Conservation (phyloP, 2,329 filamentous ascomycete genomes). For the Ophiostoma perfectum region DNA sequence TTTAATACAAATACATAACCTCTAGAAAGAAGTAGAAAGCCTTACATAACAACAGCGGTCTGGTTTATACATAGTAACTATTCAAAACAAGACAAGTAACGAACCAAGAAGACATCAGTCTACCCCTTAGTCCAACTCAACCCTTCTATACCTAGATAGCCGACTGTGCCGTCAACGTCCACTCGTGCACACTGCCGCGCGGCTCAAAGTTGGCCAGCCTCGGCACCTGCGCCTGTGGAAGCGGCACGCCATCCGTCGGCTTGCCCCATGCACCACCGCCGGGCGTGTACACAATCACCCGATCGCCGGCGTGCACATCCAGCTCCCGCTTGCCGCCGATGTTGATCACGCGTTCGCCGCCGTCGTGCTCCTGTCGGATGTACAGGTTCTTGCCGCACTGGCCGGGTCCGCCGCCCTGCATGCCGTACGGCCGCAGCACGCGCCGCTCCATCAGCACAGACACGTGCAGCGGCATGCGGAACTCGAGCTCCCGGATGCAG, state of each 20-base stretch:
- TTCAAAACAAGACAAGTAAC: no score
- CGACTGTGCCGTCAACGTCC: neutral
- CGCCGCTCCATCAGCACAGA: constrained; percentile 36
- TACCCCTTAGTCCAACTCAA: no score
- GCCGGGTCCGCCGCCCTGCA: constrained; percentile 32
- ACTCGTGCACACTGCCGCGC: neutral
- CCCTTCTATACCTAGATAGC: neutral
- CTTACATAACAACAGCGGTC: no score
- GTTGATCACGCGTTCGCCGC: constrained; percentile 39
- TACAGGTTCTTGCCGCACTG: constrained; percentile 25
- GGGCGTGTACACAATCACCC: constrained; percentile 49
- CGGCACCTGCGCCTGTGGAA: neutral
- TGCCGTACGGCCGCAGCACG: constrained; percentile 34
- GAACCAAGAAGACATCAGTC: no score
- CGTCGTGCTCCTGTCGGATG: constrained; percentile 15
- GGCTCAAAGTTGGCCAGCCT: neutral
- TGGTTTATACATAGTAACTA: no score
- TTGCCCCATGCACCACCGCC: constrained; percentile 57
- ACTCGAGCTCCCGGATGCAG: constrained; percentile 35
- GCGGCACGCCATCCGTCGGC: neutral
- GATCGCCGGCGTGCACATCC: constrained; percentile 42
- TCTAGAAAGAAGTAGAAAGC: no score
- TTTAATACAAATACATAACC: no score
- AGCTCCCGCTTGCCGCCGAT: constrained; percentile 57
- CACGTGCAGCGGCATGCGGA: constrained; percentile 31